Conservation (phyloP, 2,329 filamentous ascomycete species). For the Aspergillus ustus region DNA sequence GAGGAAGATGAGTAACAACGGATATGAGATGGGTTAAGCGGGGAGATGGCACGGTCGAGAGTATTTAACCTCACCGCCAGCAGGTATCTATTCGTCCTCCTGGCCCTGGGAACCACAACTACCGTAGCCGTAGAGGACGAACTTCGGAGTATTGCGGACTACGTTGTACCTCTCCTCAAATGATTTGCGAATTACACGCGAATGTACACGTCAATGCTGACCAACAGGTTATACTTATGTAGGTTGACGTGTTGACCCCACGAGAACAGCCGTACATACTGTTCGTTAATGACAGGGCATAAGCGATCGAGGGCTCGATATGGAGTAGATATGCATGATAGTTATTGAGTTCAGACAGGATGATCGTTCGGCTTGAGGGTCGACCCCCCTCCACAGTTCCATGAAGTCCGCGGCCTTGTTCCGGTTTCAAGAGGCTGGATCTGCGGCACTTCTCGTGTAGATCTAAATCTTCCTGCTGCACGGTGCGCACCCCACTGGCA, state of each 20-base stretch:
- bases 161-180: neutral
- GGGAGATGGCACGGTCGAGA: neutral
- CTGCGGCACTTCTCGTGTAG: constrained; percentile 2
- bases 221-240: neutral
- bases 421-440: constrained; percentile 5
- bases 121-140: neutral
- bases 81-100: neutral
- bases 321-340: no score
- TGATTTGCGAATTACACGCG: neutral
- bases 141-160: neutral
- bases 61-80: neutral
- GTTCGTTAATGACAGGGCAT: neutral
- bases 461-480: constrained; percentile 11
- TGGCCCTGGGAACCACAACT: neutral
- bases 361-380: neutral
- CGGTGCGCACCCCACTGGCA: constrained; percentile 5
- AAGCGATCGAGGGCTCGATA: neutral
- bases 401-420: neutral
- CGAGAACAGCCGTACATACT: neutral
- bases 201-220: neutral
- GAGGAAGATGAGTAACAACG: neutral
- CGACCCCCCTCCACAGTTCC: neutral
- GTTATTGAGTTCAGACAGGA: neutral
- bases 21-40: neutral
- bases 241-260: neutral